Conservation (phyloP, 495 filamentous ascomycete genomes). For the Xylaria intraflava region DNA sequence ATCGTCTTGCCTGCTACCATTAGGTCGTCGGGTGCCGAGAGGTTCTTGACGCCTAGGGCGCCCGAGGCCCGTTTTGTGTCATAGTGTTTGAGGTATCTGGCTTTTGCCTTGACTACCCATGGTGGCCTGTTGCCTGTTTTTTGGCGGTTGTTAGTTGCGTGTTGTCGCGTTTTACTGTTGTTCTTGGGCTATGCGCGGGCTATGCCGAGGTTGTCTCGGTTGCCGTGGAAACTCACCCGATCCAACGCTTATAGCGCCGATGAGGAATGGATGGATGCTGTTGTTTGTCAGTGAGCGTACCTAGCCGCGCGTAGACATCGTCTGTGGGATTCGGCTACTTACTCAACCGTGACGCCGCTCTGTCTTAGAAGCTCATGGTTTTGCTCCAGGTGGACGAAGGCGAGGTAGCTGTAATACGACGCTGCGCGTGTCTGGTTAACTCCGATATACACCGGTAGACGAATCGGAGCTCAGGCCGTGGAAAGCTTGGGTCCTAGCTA, state of each 20-base stretch:
- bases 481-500: no score
- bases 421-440: slow-evolving; percentile 38
- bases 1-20: slow-evolving; percentile 29
- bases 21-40: slow-evolving; percentile 35
- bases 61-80: slow-evolving; percentile 50
- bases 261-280: slow-evolving; percentile 62
- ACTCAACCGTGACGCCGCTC: slow-evolving; percentile 59
- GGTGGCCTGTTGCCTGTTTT: slow-evolving; percentile 63
- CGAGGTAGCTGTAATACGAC: slow-evolving; percentile 64
- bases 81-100: slow-evolving; percentile 40
- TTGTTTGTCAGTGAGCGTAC: background rate
- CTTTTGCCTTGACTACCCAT: slow-evolving; percentile 63
- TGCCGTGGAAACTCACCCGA: slow-evolving; percentile 40
- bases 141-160: background rate
- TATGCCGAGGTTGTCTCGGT: background rate
- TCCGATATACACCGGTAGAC: no score
- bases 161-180: no score
- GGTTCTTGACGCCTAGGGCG: slow-evolving; percentile 40
- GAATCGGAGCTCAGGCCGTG: no score
- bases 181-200: no score
- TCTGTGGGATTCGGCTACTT: slow-evolving; percentile 6
- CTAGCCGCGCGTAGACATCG: no score
- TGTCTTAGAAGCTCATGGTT: slow-evolving; percentile 46
- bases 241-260: slow-evolving; percentile 64
- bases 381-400: slow-evolving; percentile 51